These are phyloP conservation scores for Aspergillus mulundensis DNA, from an alignment of 495 filamentous ascomycete species.

Conservation along the genomic window DNA sequence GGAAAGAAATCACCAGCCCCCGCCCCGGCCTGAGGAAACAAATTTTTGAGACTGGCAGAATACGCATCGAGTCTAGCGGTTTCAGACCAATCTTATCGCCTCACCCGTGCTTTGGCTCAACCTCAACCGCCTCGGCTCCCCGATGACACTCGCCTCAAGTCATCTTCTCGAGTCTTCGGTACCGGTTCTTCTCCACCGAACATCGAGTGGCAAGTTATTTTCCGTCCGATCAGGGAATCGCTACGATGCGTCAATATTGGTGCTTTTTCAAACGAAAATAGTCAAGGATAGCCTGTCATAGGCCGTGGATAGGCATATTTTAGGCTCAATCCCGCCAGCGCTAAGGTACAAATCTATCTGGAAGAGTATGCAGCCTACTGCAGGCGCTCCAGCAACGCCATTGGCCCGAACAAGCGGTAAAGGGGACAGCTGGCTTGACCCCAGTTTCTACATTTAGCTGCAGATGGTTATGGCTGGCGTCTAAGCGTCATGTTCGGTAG, in stretches of 20 bases:
- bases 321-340: constrained; percentile 9
- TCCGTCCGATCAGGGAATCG: not conserved
- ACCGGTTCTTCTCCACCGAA: constrained; percentile 8
- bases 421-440: constrained; percentile 22
- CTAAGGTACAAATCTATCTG: constrained; percentile 2
- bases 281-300: not conserved
- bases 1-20: constrained; percentile 10
- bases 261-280: not conserved
- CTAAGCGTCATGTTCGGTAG: constrained; percentile 10
- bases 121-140: constrained; percentile 1
- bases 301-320: not conserved
- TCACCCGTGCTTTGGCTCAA: not conserved
- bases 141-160: not conserved
- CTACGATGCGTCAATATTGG: not conserved
- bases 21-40: not conserved
- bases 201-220: constrained; percentile 8
- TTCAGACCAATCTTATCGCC: not conserved
- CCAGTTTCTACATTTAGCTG: constrained; percentile 12
- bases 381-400: constrained; percentile 2
- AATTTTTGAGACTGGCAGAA: constrained; percentile 3
- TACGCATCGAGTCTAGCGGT: not conserved
- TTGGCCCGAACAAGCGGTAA: constrained; percentile 25
- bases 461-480: constrained; percentile 10
- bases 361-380: not conserved
- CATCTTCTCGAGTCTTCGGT: constrained; percentile 7